Base-by-base conservation (phyloP, 129 eudicot genomes). In the Flaveria ramosissima region DNA sequence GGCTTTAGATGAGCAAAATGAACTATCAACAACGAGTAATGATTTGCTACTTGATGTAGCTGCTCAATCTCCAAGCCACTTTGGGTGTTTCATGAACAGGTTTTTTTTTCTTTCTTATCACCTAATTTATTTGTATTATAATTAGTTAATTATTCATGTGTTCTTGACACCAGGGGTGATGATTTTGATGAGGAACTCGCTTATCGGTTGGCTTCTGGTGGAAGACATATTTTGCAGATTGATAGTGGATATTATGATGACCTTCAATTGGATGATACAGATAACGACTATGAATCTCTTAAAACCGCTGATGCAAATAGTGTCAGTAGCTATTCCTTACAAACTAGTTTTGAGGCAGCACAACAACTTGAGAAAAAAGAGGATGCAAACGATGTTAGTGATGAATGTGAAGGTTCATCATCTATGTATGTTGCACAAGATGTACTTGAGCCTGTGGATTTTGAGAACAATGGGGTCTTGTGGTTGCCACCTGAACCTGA, bases 401-500 rank as follows among this genome's bases (percentile, higher is more conserved):
- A 94, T 30, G 96, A 86, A 73, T 81, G 93, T 81, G 96, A 91
- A 79, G 92, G 96, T 45, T 84, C 94, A 60, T 89, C 99, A 60
- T 87, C 99, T 26, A 24, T 85, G 10, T 91, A 85, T 78, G 93
- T 77, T 73, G 80, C 86, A 15, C 90, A 86, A 83, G 93, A 88
- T 74, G 94, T 88, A 26, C 71, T 73, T 23, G 99, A 94, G 61
- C 96, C 93, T 65, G 97, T 95, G 67, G 99, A 95, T 75, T 95
- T 91, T 78, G 99, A 95, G 76, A 95, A 88, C 83, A 95, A 88
- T 24, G 99, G 99, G 82, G 90, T 95, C 82, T 83, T 95, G 3
- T 95, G 99, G 99, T 89, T 95, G 57, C 99, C 99, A n/a, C 99
- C 99, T 65, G 99, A 95, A 83, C 99, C 99, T 0, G 99, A 95